Evolutionary conservation across 805 yeast genomes (phyloP).

Genomic region (Sugiyamaella valdiviana): DNA sequence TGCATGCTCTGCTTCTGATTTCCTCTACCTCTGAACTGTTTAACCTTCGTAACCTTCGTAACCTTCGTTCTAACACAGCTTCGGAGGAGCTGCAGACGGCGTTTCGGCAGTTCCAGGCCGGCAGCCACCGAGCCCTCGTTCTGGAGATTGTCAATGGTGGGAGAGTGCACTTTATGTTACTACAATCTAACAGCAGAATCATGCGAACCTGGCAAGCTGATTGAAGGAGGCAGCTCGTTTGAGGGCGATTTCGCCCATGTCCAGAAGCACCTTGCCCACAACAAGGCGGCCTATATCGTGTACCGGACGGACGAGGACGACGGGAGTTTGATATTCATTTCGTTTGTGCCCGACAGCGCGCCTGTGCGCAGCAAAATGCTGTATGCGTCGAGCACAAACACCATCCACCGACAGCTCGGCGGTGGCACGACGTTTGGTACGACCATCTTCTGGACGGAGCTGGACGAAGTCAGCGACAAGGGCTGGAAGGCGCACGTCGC

Average conservation of each 20-base stretch:
- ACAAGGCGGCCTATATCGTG: conserved; percentile 47
- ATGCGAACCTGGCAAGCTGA: conserved; percentile 12
- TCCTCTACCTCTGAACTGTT: conserved; percentile 17
- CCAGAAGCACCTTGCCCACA: conserved; percentile 29
- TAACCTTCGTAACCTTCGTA: conserved; percentile 13
- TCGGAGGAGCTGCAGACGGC: conserved; percentile 40
- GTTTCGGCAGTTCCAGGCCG: conserved; percentile 40
- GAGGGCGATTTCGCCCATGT: conserved; percentile 36
- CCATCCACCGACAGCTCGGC: conserved; percentile 71
- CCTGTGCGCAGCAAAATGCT: conserved; percentile 83
- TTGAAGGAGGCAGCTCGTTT: conserved; percentile 30
- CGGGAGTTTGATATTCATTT: conserved; percentile 51
- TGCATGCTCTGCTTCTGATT: too few relatives aligned
- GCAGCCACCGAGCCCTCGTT: conserved; percentile 33
- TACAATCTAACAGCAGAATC: conserved; percentile 9
- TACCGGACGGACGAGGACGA: conserved; percentile 29
- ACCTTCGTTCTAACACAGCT: conserved; percentile 24
- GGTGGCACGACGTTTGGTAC: conserved; percentile 44
- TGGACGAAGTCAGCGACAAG: conserved; percentile 46
- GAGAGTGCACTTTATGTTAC: background rate
- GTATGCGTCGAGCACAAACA: conserved; percentile 83
- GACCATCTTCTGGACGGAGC: conserved; percentile 49
- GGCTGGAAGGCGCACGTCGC: conserved; percentile 42
- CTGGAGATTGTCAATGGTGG: conserved; percentile 34
- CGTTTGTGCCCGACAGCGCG: conserved; percentile 83